Evolutionary conservation across 78 protist genomes (phyloP).

Genomic region (Chrysochromulina tobinii): DNA sequence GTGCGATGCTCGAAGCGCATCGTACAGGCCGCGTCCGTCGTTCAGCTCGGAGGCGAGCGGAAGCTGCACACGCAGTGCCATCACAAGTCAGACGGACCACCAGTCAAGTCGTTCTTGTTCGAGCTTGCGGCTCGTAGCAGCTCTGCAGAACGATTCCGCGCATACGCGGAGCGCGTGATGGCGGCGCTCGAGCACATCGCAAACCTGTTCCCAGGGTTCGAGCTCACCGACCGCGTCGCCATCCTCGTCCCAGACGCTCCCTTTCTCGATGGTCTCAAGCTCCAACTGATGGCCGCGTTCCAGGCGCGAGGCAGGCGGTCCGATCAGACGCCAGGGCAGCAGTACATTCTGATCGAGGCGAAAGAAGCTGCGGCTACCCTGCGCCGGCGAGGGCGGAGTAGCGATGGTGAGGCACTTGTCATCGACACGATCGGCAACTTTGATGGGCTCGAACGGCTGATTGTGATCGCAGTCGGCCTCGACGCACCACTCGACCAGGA

Average conservation of each 20-base stretch:
- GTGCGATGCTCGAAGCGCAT: too few relatives aligned
- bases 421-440: not conserved
- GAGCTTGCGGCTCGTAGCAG: too few relatives aligned
- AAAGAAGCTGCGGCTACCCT: not conserved
- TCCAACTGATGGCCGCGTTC: not conserved
- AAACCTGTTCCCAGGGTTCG: not conserved
- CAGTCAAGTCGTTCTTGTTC: too few relatives aligned
- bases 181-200: not conserved
- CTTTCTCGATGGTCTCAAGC: not conserved
- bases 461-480: not conserved
- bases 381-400: too few relatives aligned
- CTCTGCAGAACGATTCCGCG: too few relatives aligned
- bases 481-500: not conserved
- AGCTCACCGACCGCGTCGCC: not conserved
- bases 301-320: not conserved
- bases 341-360: not conserved
- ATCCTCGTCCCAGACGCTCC: not conserved
- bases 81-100: too few relatives aligned
- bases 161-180: too few relatives aligned
- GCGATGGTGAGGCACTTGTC: not conserved
- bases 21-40: too few relatives aligned
- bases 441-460: not conserved
- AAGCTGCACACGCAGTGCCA: too few relatives aligned
- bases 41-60: too few relatives aligned
- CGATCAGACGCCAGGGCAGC: not conserved